Base-by-base conservation (phyloP, 2,329 filamentous ascomycete genomes). In the Penicillium sp. region DNA sequence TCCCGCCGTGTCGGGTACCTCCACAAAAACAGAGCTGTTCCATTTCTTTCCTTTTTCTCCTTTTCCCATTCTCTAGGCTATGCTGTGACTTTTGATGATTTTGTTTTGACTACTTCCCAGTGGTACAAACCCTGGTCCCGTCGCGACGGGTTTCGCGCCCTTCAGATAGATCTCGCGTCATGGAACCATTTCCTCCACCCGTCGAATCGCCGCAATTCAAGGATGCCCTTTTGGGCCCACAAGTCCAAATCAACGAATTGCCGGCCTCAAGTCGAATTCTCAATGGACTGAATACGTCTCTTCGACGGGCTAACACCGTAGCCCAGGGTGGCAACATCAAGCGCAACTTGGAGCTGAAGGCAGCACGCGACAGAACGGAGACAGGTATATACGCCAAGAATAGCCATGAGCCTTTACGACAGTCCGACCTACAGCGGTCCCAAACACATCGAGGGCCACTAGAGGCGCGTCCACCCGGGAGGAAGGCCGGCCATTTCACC, bases 401-500 rank as follows among this genome's bases (percentile, higher is more conserved):
- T 58, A 79, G 78, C 49, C 71, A 73, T 44, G 83, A 85, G 46
- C 62, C 72, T 30, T 60, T 75, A 54, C 68, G 66, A 49, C 67
- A 72, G 33, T 19, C 29, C 30, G 68, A 71, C 4, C 59, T 64
- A 31, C 70, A 69, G 54, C 66, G 65, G 18, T 66, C 75, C 10
- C 77, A 79, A 49, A 81, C 76, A 63, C 75, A 73, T 18, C 58
- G 61, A 60, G 72, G 76, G n/a, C 76, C 80, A 10, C 56, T 61
- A 44, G 85, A 88, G 62, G 79, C 79, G 50, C 72, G 77, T 49
- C 80, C 82, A 39, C 82, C 76, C 46, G 79, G 80, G 29, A 78
- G 84, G 52, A 82, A 84, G 65, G 84, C 83, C 41, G 80, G 85
- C 46, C 83, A 88, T 62, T 91, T 92, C 66, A 84, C 86, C 2